Percentiles rank a stretch among this genome's conserved stretches.
Conservation (phyloP, 2,329 filamentous ascomycete genomes). For the Alternaria alternata region DNA sequence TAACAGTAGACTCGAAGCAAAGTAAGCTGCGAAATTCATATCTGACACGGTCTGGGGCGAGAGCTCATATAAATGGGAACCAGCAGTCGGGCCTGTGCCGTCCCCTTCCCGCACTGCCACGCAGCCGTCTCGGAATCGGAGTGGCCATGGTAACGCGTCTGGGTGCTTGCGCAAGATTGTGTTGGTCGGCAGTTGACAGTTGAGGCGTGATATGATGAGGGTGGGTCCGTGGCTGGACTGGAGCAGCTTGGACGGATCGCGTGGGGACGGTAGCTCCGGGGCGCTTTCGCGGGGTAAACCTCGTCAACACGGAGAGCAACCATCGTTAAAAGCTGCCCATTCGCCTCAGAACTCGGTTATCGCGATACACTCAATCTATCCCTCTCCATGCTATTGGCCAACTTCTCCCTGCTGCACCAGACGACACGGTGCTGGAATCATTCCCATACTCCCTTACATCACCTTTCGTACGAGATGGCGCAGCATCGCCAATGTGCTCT, state of each 20-base stretch:
- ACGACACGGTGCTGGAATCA: neutral
- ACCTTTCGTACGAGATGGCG: neutral
- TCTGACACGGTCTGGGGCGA: constrained; percentile 10
- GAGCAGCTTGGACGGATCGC: constrained; percentile 16
- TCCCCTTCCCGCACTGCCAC: neutral
- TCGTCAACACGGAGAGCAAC: constrained; percentile 10
- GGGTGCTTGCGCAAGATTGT: constrained; percentile 15
- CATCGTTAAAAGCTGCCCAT: constrained; percentile 6
- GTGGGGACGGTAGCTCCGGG: constrained; percentile 18
- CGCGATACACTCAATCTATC: constrained; percentile 9
- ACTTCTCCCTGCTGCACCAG: neutral
- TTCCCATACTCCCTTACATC: constrained; percentile 12
- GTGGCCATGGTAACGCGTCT: constrained; percentile 9
- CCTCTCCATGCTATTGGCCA: neutral
- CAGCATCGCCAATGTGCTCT: constrained; percentile 4
- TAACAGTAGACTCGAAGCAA: constrained; percentile 3
- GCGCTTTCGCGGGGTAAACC: constrained; percentile 17
- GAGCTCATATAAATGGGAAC: constrained; percentile 16
- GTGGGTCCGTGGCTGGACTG: constrained; percentile 23
- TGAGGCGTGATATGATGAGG: constrained; percentile 16
- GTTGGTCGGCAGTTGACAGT: constrained; percentile 28
- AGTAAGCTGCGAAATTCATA: constrained; percentile 13
- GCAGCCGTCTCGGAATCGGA: constrained; percentile 10
- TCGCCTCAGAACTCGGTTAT: constrained; percentile 13
- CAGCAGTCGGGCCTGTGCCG: constrained; percentile 8